phyloP scores from a whole-genome alignment of 2,329 filamentous ascomycete genomes.

The Furcasterigmium furcatum region DNA sequence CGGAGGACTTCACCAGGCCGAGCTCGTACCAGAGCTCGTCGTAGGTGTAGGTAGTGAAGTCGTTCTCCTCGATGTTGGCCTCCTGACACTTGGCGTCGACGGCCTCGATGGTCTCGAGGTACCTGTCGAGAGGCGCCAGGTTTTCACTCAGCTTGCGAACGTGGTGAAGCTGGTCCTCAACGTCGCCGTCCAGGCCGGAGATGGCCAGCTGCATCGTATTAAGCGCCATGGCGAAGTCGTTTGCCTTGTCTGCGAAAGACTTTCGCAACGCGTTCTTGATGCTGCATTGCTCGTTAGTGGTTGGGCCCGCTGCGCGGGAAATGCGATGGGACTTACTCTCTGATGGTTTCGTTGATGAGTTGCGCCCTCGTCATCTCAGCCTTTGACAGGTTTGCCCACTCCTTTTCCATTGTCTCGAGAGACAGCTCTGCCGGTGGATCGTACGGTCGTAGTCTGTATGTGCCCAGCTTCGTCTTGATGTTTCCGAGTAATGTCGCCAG shows the following conservation, averaged over 20 bases:
- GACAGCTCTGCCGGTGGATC: conserved; percentile 83
- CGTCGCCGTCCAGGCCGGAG: conserved; percentile 93
- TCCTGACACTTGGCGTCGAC: conserved; percentile 88
- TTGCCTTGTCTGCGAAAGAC: conserved; percentile 96
- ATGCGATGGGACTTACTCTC: conserved; percentile 61
- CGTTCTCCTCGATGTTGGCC: conserved; percentile 98
- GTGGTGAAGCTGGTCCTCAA: conserved; percentile 90
- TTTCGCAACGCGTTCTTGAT: conserved; percentile 94
- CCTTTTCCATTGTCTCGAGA: conserved; percentile 75
- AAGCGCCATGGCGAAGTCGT: conserved; percentile 92
- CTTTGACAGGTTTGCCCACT: conserved; percentile 77
- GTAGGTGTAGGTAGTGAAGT: conserved; percentile 99
- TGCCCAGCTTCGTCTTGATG: conserved; percentile 97
- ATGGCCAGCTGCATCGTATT: conserved; percentile 95
- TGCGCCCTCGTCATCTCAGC: conserved; percentile 87
- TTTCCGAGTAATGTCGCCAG: conserved; percentile 90
- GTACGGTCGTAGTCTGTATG: conserved; percentile 87
- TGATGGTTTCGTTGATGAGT: conserved; percentile 95
- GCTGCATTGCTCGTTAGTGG: conserved; percentile 37
- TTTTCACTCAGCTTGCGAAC: conserved; percentile 83
- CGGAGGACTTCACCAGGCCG: conserved; percentile 83
- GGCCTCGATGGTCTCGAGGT: conserved; percentile 80
- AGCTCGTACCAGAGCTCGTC: conserved; percentile 95
- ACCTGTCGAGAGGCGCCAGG: conserved; percentile 84
- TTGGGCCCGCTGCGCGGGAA: neutral